Conservation (phyloP, 2,329 filamentous ascomycete genomes). For the Colletotrichum neosansevieriae region DNA sequence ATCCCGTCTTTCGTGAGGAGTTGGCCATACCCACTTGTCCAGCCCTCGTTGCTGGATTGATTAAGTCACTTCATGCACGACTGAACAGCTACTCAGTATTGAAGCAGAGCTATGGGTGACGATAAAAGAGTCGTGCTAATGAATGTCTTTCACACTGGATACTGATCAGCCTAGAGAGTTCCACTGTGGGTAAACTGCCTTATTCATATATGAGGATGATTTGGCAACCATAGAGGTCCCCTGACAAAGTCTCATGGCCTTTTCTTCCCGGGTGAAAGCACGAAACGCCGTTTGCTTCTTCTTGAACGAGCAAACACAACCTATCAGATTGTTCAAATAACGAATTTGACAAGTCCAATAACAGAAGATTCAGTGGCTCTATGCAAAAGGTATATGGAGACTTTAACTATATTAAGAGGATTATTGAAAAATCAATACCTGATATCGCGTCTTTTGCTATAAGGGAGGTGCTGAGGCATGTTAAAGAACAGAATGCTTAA, state of each 20-base stretch:
- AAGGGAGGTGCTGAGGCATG: no score
- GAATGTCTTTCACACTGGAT: background rate
- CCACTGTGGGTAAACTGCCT: background rate
- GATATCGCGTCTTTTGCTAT: no score
- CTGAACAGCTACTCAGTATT: background rate
- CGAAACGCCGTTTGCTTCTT: background rate
- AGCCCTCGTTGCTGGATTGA: background rate
- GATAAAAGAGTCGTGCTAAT: background rate
- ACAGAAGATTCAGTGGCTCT: no score
- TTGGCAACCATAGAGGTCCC: background rate
- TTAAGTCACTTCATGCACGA: background rate
- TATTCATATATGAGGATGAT: background rate
- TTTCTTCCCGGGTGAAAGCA: background rate
- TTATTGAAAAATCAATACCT: no score
- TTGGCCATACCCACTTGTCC: background rate
- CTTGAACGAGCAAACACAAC: background rate
- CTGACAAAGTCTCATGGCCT: background rate
- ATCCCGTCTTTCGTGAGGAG: background rate
- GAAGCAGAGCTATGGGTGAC: background rate
- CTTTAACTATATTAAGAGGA: no score
- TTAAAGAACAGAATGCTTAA: no score
- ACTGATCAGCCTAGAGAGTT: background rate
- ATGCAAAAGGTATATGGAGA: no score
- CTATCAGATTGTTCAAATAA: no score
- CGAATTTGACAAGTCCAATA: no score